Conservation (phyloP, 768 basidiomycete genomes). For the Lyophyllum atratum region DNA sequence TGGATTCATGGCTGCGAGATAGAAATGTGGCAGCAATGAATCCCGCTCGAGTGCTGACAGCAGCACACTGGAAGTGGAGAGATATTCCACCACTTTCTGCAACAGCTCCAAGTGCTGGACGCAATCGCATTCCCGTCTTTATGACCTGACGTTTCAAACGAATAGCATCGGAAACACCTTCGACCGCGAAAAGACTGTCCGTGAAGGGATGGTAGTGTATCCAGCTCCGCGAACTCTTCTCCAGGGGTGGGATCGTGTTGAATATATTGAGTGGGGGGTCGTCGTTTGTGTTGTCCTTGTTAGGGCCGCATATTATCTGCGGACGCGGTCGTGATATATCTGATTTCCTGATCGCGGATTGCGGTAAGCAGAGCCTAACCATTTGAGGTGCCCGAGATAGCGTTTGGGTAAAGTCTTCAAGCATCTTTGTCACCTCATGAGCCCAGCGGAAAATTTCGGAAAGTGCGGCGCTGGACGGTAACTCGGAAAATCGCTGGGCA, state of each 20-base stretch:
- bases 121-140: conserved; percentile 6
- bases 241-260: neutral
- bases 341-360: neutral
- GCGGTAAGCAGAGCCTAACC: conserved; percentile 2
- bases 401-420: conserved; percentile 1
- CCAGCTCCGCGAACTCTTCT: conserved; percentile 2
- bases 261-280: neutral
- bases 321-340: neutral
- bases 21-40: conserved; percentile 7
- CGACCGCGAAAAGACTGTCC: neutral
- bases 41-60: conserved; percentile 6
- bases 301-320: neutral
- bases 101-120: neutral
- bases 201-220: conserved; percentile 4
- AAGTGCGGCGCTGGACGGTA: neutral
- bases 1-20: neutral
- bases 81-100: neutral
- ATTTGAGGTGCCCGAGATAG: conserved; percentile 1
- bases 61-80: conserved; percentile 1
- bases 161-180: neutral
- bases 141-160: neutral
- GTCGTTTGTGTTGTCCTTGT: neutral
- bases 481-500: neutral
- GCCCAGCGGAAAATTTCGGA: neutral
- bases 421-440: neutral